Evolutionary conservation across 768 basidiomycete species (phyloP).

Genomic region (Dioszegia aurantiaca): DNA sequence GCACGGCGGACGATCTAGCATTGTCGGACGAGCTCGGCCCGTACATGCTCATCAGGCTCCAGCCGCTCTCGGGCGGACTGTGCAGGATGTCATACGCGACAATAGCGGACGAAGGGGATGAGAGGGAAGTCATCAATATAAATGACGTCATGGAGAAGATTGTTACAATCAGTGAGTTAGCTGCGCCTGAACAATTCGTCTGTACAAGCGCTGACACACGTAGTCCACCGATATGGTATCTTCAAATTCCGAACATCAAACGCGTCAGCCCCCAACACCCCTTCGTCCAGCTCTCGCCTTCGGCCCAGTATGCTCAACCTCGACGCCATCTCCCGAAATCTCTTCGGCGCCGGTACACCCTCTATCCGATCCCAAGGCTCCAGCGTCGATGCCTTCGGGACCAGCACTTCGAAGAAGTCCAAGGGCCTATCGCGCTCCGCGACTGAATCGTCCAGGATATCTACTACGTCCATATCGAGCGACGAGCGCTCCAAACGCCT

Average conservation of each 20-base stretch:
- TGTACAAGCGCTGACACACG: conserved; percentile 16
- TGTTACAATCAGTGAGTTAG: conserved; percentile 71
- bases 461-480: conserved; percentile 1
- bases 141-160: conserved; percentile 70
- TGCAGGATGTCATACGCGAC: conserved; percentile 62
- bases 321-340: conserved; percentile 82
- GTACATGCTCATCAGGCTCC: conserved; percentile 73
- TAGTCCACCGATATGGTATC: conserved; percentile 66
- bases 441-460: conserved; percentile 1
- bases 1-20: conserved; percentile 71
- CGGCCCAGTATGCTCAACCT: conserved; percentile 81
- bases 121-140: conserved; percentile 70
- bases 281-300: conserved; percentile 64
- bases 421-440: conserved; percentile 57
- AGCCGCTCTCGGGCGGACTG: conserved; percentile 78
- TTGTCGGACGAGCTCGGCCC: conserved; percentile 68
- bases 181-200: background rate
- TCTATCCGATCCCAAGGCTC: conserved; percentile 26
- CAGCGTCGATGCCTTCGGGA: conserved; percentile 71
- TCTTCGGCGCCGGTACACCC: conserved; percentile 63
- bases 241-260: conserved; percentile 81
- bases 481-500: conserved; percentile 16
- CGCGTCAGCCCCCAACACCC: conserved; percentile 77
- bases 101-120: conserved; percentile 24
- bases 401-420: conserved; percentile 59